Evolutionary conservation across 306 rosid species (phyloP), one percentile per base, ranked within the genome.

Genomic region (Acmispon strigosus): DNA sequence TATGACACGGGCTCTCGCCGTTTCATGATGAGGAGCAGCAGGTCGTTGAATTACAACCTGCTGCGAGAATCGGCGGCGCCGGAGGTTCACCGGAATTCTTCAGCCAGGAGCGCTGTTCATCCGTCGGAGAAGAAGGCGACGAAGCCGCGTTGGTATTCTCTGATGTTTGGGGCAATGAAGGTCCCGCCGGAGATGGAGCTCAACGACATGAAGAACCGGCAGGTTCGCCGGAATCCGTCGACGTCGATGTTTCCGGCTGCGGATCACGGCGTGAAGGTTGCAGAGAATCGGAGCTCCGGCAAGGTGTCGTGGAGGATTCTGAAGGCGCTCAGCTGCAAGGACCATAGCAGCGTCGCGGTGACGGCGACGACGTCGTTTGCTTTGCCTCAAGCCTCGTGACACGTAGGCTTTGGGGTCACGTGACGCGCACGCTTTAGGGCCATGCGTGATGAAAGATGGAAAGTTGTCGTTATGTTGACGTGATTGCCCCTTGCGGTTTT

Each of bases 131-230:
- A 29, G 17, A 82, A 82, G 69, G 69, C 72, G 13, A 53, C 62
- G 63, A 87, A 84, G 83, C 88, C 90, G 15, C 84, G 90, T 1
- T 90, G 96, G 96, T 81, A 80, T 48, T 74, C 86, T 17, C 53
- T 86, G 12, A 70, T 88, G 89, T 86, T 91, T 36, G 96, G 97
- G 69, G 79, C 81, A 51, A 87, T 80, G 77, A 88, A 84, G 82
- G 61, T 81, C 1, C 97, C 92, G 54, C 42, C 85, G 60, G 97
- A 88, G 82, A 91, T 91, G 97, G 97, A 86, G 3, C 96, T 91
- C 48, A 77, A 72, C 44, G 97, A 91, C 42, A 91, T 91, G 5
- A 91, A 85, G 72, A 86, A 75, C 67, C 76, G 97, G 56, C 96
- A 86, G 60, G 78, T 84, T 43, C 89, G 96, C 1, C 84, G 87